These are phyloP conservation scores for Udeniomyces megalosporus DNA, from an alignment of 768 basidiomycete species.

Conservation along the genomic window DNA sequence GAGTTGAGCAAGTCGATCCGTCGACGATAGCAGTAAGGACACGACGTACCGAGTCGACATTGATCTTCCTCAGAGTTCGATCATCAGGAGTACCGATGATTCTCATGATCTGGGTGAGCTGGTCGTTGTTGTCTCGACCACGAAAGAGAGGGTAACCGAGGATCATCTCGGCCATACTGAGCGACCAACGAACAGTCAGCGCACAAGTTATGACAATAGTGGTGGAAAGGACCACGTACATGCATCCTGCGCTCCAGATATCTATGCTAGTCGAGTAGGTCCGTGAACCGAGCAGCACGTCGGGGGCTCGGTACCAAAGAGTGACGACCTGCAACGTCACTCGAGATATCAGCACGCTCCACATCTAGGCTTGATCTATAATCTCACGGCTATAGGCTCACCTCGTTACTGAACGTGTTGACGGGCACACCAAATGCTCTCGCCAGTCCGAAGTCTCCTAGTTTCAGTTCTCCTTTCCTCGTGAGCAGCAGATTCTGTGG, in stretches of 20 bases:
- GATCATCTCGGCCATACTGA: conserved; percentile 90
- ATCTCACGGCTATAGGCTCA: conserved; percentile 19
- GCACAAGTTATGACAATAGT: no score
- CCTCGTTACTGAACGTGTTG: conserved; percentile 98
- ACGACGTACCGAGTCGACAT: conserved; percentile 61
- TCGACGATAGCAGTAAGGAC: no score
- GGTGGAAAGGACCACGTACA: conserved; percentile 31
- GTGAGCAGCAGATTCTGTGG: conserved; percentile 98
- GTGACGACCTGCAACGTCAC: conserved; percentile 53
- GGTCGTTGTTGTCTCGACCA: conserved; percentile 92
- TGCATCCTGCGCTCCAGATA: conserved; percentile 97
- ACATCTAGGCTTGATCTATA: not conserved
- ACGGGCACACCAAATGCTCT: conserved; percentile 97
- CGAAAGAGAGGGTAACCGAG: conserved; percentile 90
- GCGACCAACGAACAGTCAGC: not conserved
- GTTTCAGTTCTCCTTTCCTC: conserved; percentile 85
- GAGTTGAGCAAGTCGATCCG: not conserved
- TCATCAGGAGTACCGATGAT: conserved; percentile 92
- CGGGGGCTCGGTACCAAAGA: conserved; percentile 95
- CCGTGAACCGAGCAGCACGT: conserved; percentile 87
- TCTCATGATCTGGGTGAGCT: conserved; percentile 92
- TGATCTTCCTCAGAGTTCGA: conserved; percentile 69
- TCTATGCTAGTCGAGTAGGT: conserved; percentile 98
- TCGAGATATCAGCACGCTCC: not conserved
- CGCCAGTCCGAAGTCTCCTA: conserved; percentile 95